Base-by-base conservation (phyloP, 495 filamentous ascomycete genomes). In the Penicillium argentinense region DNA sequence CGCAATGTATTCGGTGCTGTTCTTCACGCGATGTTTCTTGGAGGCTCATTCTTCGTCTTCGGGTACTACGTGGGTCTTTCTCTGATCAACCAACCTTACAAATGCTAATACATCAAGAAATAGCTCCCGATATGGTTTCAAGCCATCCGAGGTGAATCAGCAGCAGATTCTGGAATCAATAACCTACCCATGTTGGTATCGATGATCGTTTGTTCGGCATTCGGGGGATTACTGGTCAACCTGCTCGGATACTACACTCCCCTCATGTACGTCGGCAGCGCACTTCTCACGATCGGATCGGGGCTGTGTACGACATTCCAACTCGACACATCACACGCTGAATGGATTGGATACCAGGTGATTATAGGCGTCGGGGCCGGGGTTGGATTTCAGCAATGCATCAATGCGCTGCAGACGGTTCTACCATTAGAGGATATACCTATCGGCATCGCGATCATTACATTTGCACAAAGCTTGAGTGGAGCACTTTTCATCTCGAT, bases 101-200 rank as follows among this genome's bases (percentile, higher is more conserved):
- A n/a, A n/a, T n/a, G n/a, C n/a, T n/a, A n/a, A n/a, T n/a, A n/a
- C n/a, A n/a, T n/a, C n/a, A n/a, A n/a, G n/a, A n/a, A n/a, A n/a
- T 84, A 86, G 72, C 66, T 95, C 6, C 89, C 91, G 0, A 85
- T 92, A 53, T 96, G 86, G 85, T 95, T 96, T 72, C 91, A 96
- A 60, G 82, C 88, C 12, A 83, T 95, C 56, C 82, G 91, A 60
- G 80, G 78, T 32, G 78, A 76, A 1, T 74, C 72, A 1, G 88
- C 90, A 8, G 79, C 82, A 4, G 63, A 79, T 23, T 89, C 86
- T 1, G 91, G 91, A 32, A 84, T 95, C 57, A 79, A 80, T 56
- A 88, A 82, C 49, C 69, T 96, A 7, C 90, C 90, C 0, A 76
- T 89, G 66, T 76, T 95, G 4, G 71, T 92, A 6, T 60, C 69